Evolutionary conservation across 106 monocot genomes (phyloP), one percentile per base, ranked within the genome.

Genomic region (Vanilla planifolia): DNA sequence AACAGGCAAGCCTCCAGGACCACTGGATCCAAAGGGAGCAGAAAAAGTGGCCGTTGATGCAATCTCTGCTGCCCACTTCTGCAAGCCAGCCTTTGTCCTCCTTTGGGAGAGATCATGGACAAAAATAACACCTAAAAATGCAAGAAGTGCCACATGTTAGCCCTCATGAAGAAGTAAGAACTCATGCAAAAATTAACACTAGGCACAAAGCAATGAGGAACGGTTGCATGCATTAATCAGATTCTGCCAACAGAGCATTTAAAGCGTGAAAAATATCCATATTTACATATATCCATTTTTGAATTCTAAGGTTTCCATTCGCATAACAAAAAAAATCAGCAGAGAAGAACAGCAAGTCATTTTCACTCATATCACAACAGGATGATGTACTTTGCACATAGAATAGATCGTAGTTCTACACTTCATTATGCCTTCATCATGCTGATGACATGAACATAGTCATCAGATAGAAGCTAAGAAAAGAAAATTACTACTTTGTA

Each of bases 71-170:
- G 88, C 92, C 92, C 92, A 93, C 60, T 85, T 88, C 19, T 79
- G 75, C 66, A 93, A 68, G 60, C 71, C 74, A 23, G 74, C 55
- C 66, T 88, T 93, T 33, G 92, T 93, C 62, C 67, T 93, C 59
- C 84, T 85, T 60, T 93, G 92, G 1, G 92, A 84, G 41, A 88
- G 81, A 72, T 93, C 92, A 44, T 93, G 88, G 45, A 93, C 73
- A 63, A 92, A 93, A 71, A 93, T 88, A 46, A 93, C 92, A 42
- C 92, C 92, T 93, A 43, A 1, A 45, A 46, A 59, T 28, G 4
- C 13, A 52, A 52, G n/a, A 27, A 27, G 11, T 13, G 11, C 51
- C 28, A 26, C 4, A 51, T 6, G 20, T 22, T 21, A 47, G 6
- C n/a, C 23, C 21, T 47, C 47, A 20, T 47, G 47, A 47, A 47